Conservation (phyloP, 805 yeast genomes). For the Cyberlindnera bimundalis region DNA sequence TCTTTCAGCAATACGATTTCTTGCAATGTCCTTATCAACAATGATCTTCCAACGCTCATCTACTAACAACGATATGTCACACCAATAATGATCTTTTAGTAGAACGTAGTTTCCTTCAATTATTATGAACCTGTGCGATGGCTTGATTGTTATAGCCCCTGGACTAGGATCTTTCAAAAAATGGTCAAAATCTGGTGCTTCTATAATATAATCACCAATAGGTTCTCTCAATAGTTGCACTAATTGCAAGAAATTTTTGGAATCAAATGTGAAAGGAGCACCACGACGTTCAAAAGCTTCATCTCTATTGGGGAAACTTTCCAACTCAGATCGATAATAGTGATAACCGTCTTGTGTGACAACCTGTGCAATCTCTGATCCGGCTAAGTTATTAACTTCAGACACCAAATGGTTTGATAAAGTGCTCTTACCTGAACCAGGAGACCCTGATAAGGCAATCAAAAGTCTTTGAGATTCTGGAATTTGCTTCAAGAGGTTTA, state of each 20-base stretch:
- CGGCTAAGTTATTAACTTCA: conserved; percentile 9
- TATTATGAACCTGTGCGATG: conserved; percentile 16
- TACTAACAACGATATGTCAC: conserved; percentile 8
- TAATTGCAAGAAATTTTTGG: conserved; percentile 6
- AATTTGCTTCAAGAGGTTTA: conserved; percentile 3
- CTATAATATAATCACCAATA: conserved; percentile 1
- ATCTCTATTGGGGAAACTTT: conserved; percentile 48
- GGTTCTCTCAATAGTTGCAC: conserved; percentile 14
- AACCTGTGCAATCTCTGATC: conserved; percentile 34
- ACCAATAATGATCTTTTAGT: conserved; percentile 19
- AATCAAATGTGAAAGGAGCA: conserved; percentile 81
- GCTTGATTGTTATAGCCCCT: conserved; percentile 8
- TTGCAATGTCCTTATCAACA: conserved; percentile 6
- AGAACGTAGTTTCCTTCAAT: conserved; percentile 21
- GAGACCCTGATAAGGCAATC: conserved; percentile 15
- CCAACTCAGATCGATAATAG: conserved; percentile 46
- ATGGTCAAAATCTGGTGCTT: conserved; percentile 21
- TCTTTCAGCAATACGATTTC: conserved; percentile 11
- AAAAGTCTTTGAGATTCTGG: conserved; percentile 10
- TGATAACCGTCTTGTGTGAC: conserved; percentile 79
- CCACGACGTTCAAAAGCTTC: conserved; percentile 69
- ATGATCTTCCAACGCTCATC: conserved; percentile 16
- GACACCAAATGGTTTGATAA: conserved; percentile 6
- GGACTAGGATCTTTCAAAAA: conserved; percentile 18
- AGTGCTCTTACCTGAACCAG: conserved; percentile 17